A percentile compares a stretch with the other conserved stretches of the same genome.
phyloP scores from a whole-genome alignment of 2,329 filamentous ascomycete species.

The Ophiostoma piceae region DNA sequence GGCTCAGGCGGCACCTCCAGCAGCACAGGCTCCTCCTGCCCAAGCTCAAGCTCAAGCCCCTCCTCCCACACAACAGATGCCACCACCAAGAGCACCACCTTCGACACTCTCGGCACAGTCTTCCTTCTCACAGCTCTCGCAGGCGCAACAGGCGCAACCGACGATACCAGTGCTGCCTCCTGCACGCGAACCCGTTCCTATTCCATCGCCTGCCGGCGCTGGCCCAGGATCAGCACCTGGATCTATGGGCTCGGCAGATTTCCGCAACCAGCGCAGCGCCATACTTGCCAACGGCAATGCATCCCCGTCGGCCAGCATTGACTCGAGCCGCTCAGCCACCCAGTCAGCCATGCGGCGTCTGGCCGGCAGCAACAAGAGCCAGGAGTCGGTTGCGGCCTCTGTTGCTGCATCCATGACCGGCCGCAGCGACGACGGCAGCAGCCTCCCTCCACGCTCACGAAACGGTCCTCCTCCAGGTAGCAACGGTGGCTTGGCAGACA shows the following conservation, averaged over 20 bases:
- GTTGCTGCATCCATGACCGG: slow-evolving; percentile 36
- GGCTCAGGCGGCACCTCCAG: slow-evolving; percentile 23
- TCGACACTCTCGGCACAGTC: slow-evolving; percentile 3
- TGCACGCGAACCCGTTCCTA: slow-evolving; percentile 26
- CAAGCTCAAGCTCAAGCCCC: neutral
- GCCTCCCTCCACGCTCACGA: slow-evolving; percentile 48
- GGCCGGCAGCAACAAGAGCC: slow-evolving; percentile 50
- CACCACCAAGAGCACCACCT: slow-evolving; percentile 1
- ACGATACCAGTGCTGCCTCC: slow-evolving; percentile 27
- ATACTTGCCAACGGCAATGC: slow-evolving; percentile 34
- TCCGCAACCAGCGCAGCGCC: slow-evolving; percentile 31
- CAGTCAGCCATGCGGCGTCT: slow-evolving; percentile 43
- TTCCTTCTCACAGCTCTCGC: slow-evolving; percentile 13
- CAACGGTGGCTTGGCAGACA: slow-evolving; percentile 30
- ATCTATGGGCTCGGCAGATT: slow-evolving; percentile 22
- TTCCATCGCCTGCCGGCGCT: slow-evolving; percentile 21
- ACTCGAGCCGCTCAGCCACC: slow-evolving; percentile 43
- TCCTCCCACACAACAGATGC: slow-evolving; percentile 15
- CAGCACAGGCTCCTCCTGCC: neutral
- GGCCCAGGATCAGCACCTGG: slow-evolving; percentile 19
- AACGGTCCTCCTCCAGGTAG: slow-evolving; percentile 36
- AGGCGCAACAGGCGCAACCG: slow-evolving; percentile 22
- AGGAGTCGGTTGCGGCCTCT: slow-evolving; percentile 52
- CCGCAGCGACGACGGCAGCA: slow-evolving; percentile 47
- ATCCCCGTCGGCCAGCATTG: slow-evolving; percentile 50